These are phyloP conservation scores for Ophiostoma perfectum DNA, from an alignment of 2,329 filamentous ascomycete species.

Conservation along the genomic window DNA sequence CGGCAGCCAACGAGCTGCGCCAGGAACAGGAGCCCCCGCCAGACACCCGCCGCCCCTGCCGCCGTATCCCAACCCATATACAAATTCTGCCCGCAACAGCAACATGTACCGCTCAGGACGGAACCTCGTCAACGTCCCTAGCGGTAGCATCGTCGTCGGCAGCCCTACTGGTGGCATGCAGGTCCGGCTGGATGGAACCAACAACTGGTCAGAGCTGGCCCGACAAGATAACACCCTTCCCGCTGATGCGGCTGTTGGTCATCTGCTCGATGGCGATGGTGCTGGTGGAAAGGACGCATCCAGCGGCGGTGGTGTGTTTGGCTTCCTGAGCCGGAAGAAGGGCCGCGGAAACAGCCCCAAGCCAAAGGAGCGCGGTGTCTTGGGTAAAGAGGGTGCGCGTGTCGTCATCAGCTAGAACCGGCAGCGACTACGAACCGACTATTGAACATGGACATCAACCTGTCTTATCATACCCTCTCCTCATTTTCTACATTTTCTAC, in stretches of 20 bases:
- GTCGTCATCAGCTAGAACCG: slow-evolving; percentile 63
- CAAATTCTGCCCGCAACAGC: slow-evolving; percentile 29
- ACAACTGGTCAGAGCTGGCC: slow-evolving; percentile 83
- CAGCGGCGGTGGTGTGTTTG: slow-evolving; percentile 71
- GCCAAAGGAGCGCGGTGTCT: slow-evolving; percentile 83
- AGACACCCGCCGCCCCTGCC: slow-evolving; percentile 39
- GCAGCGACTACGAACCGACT: not conserved
- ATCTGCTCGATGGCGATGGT: slow-evolving; percentile 45
- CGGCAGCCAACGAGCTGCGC: slow-evolving; percentile 29
- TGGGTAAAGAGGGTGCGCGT: slow-evolving; percentile 91
- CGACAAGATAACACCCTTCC: slow-evolving; percentile 73
- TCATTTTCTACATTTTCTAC: not conserved
- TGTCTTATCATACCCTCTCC: not conserved
- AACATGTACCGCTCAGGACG: slow-evolving; percentile 14
- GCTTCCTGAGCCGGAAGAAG: slow-evolving; percentile 84
- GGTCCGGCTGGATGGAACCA: slow-evolving; percentile 78
- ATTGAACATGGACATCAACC: not conserved
- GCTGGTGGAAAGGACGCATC: slow-evolving; percentile 41
- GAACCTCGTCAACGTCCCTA: slow-evolving; percentile 39
- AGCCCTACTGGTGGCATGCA: slow-evolving; percentile 81
- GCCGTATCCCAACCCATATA: slow-evolving; percentile 45
- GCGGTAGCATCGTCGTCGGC: slow-evolving; percentile 62
- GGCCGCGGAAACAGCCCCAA: slow-evolving; percentile 88
- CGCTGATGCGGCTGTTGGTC: slow-evolving; percentile 54
- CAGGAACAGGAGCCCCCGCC: slow-evolving; percentile 26